A percentile compares a stretch with the other conserved stretches of the same genome.
phyloP scores from a whole-genome alignment of 805 yeast genomes.

The Sugiyamaella lignohabitans region DNA sequence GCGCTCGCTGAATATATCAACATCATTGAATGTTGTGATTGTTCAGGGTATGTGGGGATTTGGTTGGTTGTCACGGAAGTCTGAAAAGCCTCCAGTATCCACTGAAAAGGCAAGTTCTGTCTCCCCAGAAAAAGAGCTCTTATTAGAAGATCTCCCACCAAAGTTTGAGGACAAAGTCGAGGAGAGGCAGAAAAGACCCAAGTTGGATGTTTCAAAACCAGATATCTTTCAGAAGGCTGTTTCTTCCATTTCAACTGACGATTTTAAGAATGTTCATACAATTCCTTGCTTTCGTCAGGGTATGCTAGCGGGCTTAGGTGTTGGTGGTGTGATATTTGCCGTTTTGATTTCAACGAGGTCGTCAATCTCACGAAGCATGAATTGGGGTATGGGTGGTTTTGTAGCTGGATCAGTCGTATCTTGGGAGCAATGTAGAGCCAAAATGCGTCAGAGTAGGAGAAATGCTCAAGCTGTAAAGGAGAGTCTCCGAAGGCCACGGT shows the following conservation, averaged over 20 bases:
- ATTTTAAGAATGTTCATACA: slow-evolving; percentile 28
- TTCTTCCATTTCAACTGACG: slow-evolving; percentile 23
- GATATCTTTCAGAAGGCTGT: slow-evolving; percentile 20
- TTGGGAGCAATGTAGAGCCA: slow-evolving; percentile 87
- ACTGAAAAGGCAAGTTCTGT: neutral
- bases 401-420: slow-evolving; percentile 73
- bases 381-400: slow-evolving; percentile 81
- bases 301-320: slow-evolving; percentile 32
- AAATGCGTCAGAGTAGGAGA: slow-evolving; percentile 57
- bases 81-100: slow-evolving; percentile 12
- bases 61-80: slow-evolving; percentile 5
- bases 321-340: slow-evolving; percentile 27
- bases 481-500: slow-evolving; percentile 1
- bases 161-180: slow-evolving; percentile 26
- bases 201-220: neutral
- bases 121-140: no score
- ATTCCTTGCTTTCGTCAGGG: slow-evolving; percentile 36
- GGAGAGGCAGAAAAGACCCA: slow-evolving; percentile 11
- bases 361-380: slow-evolving; percentile 45
- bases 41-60: slow-evolving; percentile 25
- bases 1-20: no score
- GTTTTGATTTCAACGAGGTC: slow-evolving; percentile 26
- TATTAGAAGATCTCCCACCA: slow-evolving; percentile 30
- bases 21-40: no score
- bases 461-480: slow-evolving; percentile 62